A percentile compares a stretch with the other conserved stretches of the same genome.
phyloP scores from a whole-genome alignment of 305 asterid species.

The Euphrasia arctica region DNA sequence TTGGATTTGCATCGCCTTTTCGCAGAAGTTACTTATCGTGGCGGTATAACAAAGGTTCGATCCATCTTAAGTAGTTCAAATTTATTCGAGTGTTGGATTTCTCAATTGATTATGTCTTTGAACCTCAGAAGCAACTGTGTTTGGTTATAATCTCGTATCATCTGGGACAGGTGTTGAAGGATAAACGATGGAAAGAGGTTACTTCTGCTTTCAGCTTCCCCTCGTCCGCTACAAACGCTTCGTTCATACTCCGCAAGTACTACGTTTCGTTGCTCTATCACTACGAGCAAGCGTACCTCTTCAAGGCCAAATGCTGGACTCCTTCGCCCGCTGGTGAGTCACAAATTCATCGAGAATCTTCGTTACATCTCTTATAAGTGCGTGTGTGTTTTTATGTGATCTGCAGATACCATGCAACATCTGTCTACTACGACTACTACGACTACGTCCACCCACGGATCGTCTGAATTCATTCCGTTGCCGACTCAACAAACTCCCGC shows the following conservation, averaged over 20 bases:
- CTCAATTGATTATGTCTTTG: too few relatives aligned
- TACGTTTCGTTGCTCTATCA: conserved; percentile 67
- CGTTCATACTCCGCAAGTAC: conserved; percentile 77
- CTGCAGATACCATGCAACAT: conserved; percentile 42
- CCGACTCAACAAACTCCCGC: conserved; percentile 25
- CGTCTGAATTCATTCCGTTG: conserved; percentile 17
- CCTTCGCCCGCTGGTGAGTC: conserved; percentile 49
- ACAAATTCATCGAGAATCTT: not conserved
- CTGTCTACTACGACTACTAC: conserved; percentile 17
- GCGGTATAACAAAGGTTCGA: conserved; percentile 70
- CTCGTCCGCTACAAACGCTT: conserved; percentile 84
- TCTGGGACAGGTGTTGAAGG: conserved; percentile 50
- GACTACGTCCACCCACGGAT: conserved; percentile 27
- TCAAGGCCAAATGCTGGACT: conserved; percentile 63
- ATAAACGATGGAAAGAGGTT: conserved; percentile 80
- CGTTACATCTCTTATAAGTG: not conserved
- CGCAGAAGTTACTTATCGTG: conserved; percentile 81
- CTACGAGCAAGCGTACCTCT: conserved; percentile 74
- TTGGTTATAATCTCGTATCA: not conserved
- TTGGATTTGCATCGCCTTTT: conserved; percentile 82
- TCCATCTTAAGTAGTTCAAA: not conserved
- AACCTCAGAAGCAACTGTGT: too few relatives aligned
- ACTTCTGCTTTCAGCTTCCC: conserved; percentile 70
- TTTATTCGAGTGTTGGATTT: too few relatives aligned
- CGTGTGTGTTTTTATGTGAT: conserved; percentile 6